phyloP scores from a whole-genome alignment of 164 flowering plant genomes.

The Tetracentron sinense region DNA sequence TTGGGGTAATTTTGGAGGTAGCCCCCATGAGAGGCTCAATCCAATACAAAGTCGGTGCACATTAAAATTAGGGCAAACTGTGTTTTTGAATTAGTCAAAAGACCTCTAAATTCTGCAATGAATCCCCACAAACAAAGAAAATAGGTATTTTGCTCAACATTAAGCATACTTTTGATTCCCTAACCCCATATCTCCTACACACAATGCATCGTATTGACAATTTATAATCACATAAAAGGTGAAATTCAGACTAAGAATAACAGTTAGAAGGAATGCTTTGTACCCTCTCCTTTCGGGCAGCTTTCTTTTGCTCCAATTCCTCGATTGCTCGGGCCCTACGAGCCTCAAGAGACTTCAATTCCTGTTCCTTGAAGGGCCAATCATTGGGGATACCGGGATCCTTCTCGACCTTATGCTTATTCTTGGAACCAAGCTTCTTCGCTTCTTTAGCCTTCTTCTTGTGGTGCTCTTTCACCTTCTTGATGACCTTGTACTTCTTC shows the following conservation, averaged over 20 bases:
- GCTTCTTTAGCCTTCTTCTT: conserved; percentile 95
- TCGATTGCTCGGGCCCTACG: conserved; percentile 73
- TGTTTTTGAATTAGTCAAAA: no score
- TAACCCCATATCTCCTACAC: no score
- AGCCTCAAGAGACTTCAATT: conserved; percentile 86
- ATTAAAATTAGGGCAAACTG: no score
- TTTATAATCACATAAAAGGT: no score
- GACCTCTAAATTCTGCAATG: no score
- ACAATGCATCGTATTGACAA: no score
- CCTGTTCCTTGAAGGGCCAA: conserved; percentile 97
- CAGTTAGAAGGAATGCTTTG: background rate
- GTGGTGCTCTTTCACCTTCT: conserved; percentile 88
- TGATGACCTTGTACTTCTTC: conserved; percentile 81
- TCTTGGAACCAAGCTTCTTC: no score
- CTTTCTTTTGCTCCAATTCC: conserved; percentile 85
- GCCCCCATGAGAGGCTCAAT: no score
- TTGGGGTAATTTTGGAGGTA: no score
- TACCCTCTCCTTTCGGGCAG: conserved; percentile 94
- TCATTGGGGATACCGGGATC: conserved; percentile 97
- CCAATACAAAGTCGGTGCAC: no score
- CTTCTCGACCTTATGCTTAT: conserved; percentile 80
- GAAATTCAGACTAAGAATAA: background rate
- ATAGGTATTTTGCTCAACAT: background rate
- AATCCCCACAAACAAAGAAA: no score
- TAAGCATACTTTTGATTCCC: background rate